phyloP scores from a whole-genome alignment of 352 stramenopile species.

The Blastocystis sp. region DNA sequence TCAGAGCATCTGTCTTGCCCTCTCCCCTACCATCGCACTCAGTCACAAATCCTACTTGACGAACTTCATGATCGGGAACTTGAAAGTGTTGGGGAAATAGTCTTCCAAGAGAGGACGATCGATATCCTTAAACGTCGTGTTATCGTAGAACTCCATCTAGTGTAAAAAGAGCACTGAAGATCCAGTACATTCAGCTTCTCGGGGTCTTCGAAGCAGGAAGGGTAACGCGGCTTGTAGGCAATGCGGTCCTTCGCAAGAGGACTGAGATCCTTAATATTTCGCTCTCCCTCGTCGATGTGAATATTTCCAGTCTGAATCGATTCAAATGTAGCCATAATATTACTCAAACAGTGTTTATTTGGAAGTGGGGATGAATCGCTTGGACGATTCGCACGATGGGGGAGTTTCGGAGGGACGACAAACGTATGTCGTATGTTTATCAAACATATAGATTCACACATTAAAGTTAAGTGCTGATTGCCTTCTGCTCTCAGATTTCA shows the following conservation, averaged over 20 bases:
- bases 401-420: not conserved
- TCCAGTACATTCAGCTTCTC: not conserved
- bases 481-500: not conserved
- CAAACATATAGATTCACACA: not conserved
- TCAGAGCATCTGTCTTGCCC: not conserved
- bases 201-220: not conserved
- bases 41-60: not conserved
- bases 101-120: not conserved
- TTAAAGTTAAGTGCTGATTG: not conserved
- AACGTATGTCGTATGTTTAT: not conserved
- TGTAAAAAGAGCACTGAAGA: not conserved
- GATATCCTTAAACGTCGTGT: conserved; percentile 42
- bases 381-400: not conserved
- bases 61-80: not conserved
- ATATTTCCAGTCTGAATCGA: conserved; percentile 23
- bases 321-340: not conserved
- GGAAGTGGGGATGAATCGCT: not conserved
- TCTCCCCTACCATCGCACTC: not conserved
- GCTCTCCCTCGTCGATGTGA: not conserved
- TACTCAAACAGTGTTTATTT: not conserved
- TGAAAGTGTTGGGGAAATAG: conserved; percentile 1
- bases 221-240: conserved; percentile 14
- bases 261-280: conserved; percentile 4
- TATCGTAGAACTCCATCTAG: conserved; percentile 35
- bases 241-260: conserved; percentile 4